Evolutionary conservation across 2,329 filamentous ascomycete genomes (phyloP).

Genomic region (Aspergillus luchuensis): DNA sequence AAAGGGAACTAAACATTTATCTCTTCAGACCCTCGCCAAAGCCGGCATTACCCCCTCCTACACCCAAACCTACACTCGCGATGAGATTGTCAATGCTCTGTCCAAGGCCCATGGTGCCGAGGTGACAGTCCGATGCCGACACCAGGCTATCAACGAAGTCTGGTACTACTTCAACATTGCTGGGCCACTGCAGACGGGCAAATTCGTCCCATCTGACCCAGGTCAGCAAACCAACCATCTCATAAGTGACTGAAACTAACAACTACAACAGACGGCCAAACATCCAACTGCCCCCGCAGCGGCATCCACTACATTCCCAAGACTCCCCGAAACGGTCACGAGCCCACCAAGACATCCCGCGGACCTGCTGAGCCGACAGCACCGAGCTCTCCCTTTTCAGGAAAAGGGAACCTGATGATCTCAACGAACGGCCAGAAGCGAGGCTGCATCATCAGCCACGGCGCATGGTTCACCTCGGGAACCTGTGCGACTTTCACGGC

Average conservation of each 20-base stretch:
- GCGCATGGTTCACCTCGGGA: constrained; percentile 68
- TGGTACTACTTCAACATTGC: constrained; percentile 66
- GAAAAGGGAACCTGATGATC: constrained; percentile 63
- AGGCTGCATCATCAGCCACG: constrained; percentile 68
- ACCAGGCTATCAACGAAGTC: constrained; percentile 54
- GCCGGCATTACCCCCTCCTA: constrained; percentile 61
- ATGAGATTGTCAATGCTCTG: constrained; percentile 62
- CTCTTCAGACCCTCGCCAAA: constrained; percentile 55
- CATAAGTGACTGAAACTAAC: not conserved
- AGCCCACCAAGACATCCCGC: constrained; percentile 40
- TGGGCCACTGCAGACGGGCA: constrained; percentile 45
- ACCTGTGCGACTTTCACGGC: constrained; percentile 63
- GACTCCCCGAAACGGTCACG: constrained; percentile 37
- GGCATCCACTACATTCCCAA: constrained; percentile 69
- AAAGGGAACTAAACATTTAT: constrained; percentile 9
- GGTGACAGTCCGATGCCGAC: constrained; percentile 61
- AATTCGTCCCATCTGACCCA: constrained; percentile 38
- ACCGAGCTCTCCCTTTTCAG: constrained; percentile 52
- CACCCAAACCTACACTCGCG: constrained; percentile 59
- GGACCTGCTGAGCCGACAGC: constrained; percentile 33
- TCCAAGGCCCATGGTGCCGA: constrained; percentile 55
- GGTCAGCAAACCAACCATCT: constrained; percentile 27
- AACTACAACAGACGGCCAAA: constrained; percentile 52
- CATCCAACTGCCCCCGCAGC: constrained; percentile 62
- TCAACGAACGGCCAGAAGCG: constrained; percentile 33